Conservation (phyloP, 1,284 basidiomycete genomes). For the Leccinum solheimii region DNA sequence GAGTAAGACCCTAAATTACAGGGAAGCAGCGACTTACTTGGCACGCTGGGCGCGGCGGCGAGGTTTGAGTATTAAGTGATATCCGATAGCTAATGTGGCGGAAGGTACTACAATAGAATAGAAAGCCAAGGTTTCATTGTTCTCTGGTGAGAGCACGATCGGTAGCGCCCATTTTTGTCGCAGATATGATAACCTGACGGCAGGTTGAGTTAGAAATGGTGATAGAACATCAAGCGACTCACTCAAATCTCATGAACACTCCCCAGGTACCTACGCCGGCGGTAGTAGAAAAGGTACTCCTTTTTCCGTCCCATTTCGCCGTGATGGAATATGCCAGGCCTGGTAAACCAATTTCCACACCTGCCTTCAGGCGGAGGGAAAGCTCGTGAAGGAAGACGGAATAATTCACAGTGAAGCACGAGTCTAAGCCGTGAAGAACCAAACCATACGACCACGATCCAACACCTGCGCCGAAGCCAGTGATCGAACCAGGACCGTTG, state of each 20-base stretch:
- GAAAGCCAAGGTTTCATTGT: constrained; percentile 45
- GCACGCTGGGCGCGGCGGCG: constrained; percentile 42
- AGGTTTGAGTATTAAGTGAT: constrained; percentile 55
- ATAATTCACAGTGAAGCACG: constrained; percentile 34
- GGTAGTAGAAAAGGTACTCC: constrained; percentile 30
- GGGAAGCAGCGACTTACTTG: constrained; percentile 29
- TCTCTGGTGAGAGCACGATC: constrained; percentile 50
- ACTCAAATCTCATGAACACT: constrained; percentile 37
- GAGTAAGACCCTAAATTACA: constrained; percentile 20
- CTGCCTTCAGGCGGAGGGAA: constrained; percentile 36
- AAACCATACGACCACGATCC: constrained; percentile 36
- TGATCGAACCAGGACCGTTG: constrained; percentile 34
- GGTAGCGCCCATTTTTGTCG: constrained; percentile 57
- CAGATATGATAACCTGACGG: constrained; percentile 43
- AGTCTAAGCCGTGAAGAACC: constrained; percentile 30
- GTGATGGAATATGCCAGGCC: constrained; percentile 33
- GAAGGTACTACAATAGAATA: constrained; percentile 50
- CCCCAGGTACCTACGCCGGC: constrained; percentile 36
- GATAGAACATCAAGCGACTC: constrained; percentile 12
- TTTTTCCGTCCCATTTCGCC: constrained; percentile 35
- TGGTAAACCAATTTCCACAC: constrained; percentile 33
- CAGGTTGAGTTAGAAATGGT: constrained; percentile 8
- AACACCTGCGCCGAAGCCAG: constrained; percentile 33
- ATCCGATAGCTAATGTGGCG: constrained; percentile 44
- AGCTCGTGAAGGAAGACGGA: constrained; percentile 34